Percentiles rank a stretch among this genome's conserved stretches.
These are phyloP conservation scores for Macrocybe sp. DNA, from an alignment of 1,284 basidiomycete species.

Conservation along the genomic window DNA sequence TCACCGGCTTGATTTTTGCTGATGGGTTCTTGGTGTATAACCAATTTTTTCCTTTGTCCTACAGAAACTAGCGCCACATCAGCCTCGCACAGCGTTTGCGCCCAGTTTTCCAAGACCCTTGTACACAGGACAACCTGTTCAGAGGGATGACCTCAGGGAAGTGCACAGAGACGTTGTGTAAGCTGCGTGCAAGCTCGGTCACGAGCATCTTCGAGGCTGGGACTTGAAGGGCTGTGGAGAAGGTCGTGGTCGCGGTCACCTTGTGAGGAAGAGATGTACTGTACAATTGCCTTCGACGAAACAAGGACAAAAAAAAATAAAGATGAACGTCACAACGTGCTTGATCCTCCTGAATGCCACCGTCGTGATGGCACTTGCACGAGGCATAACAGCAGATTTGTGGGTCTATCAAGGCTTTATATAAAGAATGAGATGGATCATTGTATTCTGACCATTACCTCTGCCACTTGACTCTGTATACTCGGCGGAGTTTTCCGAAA, in stretches of 20 bases:
- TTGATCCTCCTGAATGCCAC: not conserved
- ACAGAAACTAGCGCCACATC: constrained; percentile 3
- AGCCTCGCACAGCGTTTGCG: constrained; percentile 21
- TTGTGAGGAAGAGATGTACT: not conserved
- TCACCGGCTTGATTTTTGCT: not conserved
- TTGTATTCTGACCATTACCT: not conserved
- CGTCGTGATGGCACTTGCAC: not conserved
- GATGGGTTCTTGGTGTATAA: not conserved
- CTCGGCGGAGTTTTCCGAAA: constrained; percentile 17
- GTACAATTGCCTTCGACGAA: not conserved
- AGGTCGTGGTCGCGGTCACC: not conserved
- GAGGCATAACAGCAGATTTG: not conserved
- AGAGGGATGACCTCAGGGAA: constrained; percentile 9
- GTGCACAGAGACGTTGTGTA: constrained; percentile 22
- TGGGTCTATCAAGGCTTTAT: not conserved
- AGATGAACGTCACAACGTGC: not conserved
- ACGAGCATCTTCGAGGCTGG: not conserved
- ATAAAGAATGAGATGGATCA: constrained; percentile 7
- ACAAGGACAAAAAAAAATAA: not conserved
- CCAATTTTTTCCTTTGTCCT: not conserved
- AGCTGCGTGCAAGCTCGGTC: constrained; percentile 9
- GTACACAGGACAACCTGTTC: constrained; percentile 13
- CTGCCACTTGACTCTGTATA: too few relatives aligned
- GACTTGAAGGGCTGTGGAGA: constrained; percentile 1
- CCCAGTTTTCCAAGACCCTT: constrained; percentile 22